A percentile compares a stretch with the other conserved stretches of the same genome.
Evolutionary conservation across 805 yeast genomes (phyloP).

Genomic region (Myxozyma melibiosi): DNA sequence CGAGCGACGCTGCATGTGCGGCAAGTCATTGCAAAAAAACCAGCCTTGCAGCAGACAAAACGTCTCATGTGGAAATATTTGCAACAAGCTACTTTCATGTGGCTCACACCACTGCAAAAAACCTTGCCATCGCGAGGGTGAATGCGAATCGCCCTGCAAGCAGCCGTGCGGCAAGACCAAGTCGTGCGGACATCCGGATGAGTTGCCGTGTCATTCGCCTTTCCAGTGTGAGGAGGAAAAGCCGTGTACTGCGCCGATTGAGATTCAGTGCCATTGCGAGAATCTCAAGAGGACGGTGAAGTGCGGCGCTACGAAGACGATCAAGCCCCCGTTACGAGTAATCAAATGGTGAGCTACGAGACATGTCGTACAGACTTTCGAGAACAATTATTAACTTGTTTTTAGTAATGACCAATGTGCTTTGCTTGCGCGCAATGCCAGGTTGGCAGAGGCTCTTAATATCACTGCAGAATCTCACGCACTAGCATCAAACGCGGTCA

Average conservation of each 20-base stretch:
- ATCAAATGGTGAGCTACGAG: conserved; percentile 51
- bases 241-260: conserved; percentile 53
- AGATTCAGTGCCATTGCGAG: conserved; percentile 67
- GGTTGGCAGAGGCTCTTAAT: conserved; percentile 64
- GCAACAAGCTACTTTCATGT: conserved; percentile 54
- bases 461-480: conserved; percentile 41
- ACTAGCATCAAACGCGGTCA: conserved; percentile 34
- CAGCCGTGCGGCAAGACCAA: conserved; percentile 57
- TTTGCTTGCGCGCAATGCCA: conserved; percentile 58
- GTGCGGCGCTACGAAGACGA: conserved; percentile 55
- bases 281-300: conserved; percentile 49
- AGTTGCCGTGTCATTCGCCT: conserved; percentile 64
- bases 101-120: conserved; percentile 58
- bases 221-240: conserved; percentile 49
- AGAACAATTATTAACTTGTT: not conserved
- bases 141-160: conserved; percentile 63
- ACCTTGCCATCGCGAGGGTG: conserved; percentile 60
- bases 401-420: conserved; percentile 64
- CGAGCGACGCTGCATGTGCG: conserved; percentile 64
- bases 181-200: conserved; percentile 72
- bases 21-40: conserved; percentile 56
- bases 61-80: conserved; percentile 69
- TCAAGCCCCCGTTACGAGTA: conserved; percentile 44
- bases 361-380: too few species aligned
- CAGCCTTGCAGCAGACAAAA: conserved; percentile 68